phyloP scores from a whole-genome alignment of 2,329 filamentous ascomycete species.

The Colletotrichum incanum region DNA sequence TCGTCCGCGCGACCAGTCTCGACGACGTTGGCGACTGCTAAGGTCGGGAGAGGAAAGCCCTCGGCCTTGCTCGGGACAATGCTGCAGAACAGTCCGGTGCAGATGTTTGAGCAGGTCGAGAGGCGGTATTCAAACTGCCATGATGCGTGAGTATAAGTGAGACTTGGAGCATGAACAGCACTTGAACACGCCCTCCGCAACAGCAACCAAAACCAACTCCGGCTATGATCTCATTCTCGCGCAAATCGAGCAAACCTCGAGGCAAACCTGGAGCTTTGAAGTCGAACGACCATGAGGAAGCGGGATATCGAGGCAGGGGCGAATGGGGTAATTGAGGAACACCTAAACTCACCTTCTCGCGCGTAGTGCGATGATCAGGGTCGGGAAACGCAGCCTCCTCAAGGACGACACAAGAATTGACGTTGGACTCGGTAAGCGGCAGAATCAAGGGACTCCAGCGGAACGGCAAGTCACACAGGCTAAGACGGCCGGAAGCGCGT shows the following conservation, averaged over 20 bases:
- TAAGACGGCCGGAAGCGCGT: conserved; percentile 51
- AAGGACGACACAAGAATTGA: conserved; percentile 71
- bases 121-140: conserved; percentile 83
- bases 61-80: conserved; percentile 63
- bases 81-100: conserved; percentile 84
- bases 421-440: conserved; percentile 77
- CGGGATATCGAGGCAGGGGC: neutral
- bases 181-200: neutral
- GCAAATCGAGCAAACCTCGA: neutral
- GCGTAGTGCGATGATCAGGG: conserved; percentile 64
- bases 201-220: too few relatives aligned
- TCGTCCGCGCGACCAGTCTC: conserved; percentile 73
- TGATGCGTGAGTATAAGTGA: conserved; percentile 19
- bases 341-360: conserved; percentile 65
- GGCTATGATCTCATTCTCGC: neutral
- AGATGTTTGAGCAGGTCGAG: conserved; percentile 81
- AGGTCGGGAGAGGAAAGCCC: conserved; percentile 67
- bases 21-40: conserved; percentile 69
- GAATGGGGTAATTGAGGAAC: neutral
- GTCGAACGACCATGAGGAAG: neutral
- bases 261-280: neutral
- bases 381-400: conserved; percentile 70
- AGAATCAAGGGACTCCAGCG: conserved; percentile 82
- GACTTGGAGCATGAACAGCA: neutral
- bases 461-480: conserved; percentile 67